Evolutionary conservation across 2,329 filamentous ascomycete genomes (phyloP).

Genomic region (Teratosphaeria gauchensis): DNA sequence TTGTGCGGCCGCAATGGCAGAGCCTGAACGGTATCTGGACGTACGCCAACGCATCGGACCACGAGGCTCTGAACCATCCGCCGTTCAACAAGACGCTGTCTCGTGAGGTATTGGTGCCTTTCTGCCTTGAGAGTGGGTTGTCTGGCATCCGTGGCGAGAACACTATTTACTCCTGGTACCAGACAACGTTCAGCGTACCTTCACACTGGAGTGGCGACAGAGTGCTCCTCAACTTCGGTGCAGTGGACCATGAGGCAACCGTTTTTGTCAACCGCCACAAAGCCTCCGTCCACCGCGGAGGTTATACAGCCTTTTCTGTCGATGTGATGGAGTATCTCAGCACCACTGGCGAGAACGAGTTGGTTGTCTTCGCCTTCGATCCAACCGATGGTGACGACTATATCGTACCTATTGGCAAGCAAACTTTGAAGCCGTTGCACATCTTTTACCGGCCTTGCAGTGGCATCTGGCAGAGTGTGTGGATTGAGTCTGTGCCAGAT

Average conservation of each 20-base stretch:
- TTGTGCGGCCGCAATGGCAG: conserved; percentile 44
- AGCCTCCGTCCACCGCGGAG: conserved; percentile 47
- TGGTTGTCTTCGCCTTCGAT: conserved; percentile 50
- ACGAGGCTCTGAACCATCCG: conserved; percentile 32
- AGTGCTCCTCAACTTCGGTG: conserved; percentile 48
- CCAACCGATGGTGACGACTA: conserved; percentile 50
- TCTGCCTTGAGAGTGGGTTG: conserved; percentile 45
- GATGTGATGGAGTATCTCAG: conserved; percentile 52
- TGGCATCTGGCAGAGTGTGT: conserved; percentile 67
- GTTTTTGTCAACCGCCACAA: conserved; percentile 48
- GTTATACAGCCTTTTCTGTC: conserved; percentile 48
- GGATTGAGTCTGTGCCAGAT: conserved; percentile 52
- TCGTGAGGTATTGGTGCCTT: conserved; percentile 42
- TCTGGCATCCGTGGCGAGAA: conserved; percentile 29
- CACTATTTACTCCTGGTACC: conserved; percentile 25
- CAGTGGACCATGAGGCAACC: conserved; percentile 53
- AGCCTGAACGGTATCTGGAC: conserved; percentile 50
- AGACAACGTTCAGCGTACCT: conserved; percentile 43
- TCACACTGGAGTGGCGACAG: conserved; percentile 37
- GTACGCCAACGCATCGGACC: conserved; percentile 34
- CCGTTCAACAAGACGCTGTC: conserved; percentile 36
- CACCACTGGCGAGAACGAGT: conserved; percentile 25
- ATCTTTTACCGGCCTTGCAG: conserved; percentile 66
- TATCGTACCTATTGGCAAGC: conserved; percentile 51
- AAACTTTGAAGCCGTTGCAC: conserved; percentile 47